Percentiles rank a stretch among this genome's conserved stretches.
phyloP scores from a whole-genome alignment of 2,329 filamentous ascomycete genomes.

The Fusarium denticulatum region DNA sequence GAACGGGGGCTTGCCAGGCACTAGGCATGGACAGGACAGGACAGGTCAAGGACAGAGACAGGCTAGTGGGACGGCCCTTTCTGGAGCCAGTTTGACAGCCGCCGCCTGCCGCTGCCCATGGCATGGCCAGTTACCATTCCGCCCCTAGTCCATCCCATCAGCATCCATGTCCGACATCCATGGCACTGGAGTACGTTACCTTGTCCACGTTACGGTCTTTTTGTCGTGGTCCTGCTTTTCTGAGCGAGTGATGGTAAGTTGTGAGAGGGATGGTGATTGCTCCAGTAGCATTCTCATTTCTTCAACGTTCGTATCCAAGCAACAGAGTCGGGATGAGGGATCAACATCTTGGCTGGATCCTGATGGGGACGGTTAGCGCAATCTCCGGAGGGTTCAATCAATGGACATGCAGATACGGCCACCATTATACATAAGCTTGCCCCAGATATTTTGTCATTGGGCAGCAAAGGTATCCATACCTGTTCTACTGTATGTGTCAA shows the following conservation, averaged over 20 bases:
- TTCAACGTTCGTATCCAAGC: constrained; percentile 19
- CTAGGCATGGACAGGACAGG: constrained; percentile 13
- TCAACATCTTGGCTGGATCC: constrained; percentile 4
- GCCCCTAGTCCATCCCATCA: constrained; percentile 34
- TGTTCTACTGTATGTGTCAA: constrained; percentile 3
- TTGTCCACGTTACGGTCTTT: constrained; percentile 16
- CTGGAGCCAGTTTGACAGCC: constrained; percentile 44
- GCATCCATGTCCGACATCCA: constrained; percentile 32
- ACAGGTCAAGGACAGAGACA: constrained; percentile 28
- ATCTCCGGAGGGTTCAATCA: constrained; percentile 28
- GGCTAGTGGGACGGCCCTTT: constrained; percentile 45
- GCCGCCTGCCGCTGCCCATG: constrained; percentile 40
- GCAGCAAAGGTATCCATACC: constrained; percentile 48
- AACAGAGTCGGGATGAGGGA: constrained; percentile 14
- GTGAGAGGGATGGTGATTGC: constrained; percentile 7
- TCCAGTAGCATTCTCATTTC: constrained; percentile 37
- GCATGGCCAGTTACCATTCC: constrained; percentile 39
- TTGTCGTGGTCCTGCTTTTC: constrained; percentile 11
- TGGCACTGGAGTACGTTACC: constrained; percentile 20
- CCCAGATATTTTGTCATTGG: constrained; percentile 43
- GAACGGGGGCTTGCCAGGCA: constrained; percentile 32
- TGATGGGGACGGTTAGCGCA: constrained; percentile 21
- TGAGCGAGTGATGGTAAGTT: constrained; percentile 19
- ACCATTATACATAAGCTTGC: constrained; percentile 10
- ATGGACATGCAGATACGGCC: constrained; percentile 17